Evolutionary conservation across 768 basidiomycete genomes (phyloP).

Genomic region (Mycena capillaripes): DNA sequence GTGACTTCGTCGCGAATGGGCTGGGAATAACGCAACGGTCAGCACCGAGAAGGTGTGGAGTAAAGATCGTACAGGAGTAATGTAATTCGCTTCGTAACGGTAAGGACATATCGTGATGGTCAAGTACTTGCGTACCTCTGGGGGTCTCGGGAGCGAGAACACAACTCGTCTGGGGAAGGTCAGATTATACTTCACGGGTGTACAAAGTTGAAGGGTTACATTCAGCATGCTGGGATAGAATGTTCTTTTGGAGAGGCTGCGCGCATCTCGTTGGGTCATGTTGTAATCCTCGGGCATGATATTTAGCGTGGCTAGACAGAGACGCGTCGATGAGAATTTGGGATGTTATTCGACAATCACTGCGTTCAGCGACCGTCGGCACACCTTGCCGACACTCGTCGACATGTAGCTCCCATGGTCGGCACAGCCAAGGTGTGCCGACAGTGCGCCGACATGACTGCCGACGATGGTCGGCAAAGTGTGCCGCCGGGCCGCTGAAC

Average conservation of each 20-base stretch:
- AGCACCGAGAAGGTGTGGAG: not conserved
- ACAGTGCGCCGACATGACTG: no score
- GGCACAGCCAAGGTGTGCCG: no score
- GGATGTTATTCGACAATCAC: not conserved
- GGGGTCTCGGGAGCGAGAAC: slow-evolving; percentile 41
- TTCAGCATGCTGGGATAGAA: slow-evolving; percentile 40
- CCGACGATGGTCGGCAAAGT: no score
- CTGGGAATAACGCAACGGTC: slow-evolving; percentile 16
- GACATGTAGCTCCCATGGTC: no score
- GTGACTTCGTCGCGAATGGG: slow-evolving; percentile 44
- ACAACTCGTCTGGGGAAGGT: slow-evolving; percentile 38
- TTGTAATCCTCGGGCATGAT: not conserved
- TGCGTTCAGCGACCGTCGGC: no score
- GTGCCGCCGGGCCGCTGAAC: no score
- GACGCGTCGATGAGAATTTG: not conserved
- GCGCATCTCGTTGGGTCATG: slow-evolving; percentile 34
- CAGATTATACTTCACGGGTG: not conserved
- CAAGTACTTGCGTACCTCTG: slow-evolving; percentile 20
- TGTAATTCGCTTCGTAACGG: slow-evolving; percentile 28
- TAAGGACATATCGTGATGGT: not conserved
- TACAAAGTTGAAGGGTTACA: slow-evolving; percentile 19
- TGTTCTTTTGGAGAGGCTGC: slow-evolving; percentile 37
- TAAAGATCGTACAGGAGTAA: slow-evolving; percentile 19
- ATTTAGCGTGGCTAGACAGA: slow-evolving; percentile 32
- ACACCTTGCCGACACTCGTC: no score